Evolutionary conservation across 2,329 filamentous ascomycete species (phyloP).

Genomic region (Xylariales sp.): DNA sequence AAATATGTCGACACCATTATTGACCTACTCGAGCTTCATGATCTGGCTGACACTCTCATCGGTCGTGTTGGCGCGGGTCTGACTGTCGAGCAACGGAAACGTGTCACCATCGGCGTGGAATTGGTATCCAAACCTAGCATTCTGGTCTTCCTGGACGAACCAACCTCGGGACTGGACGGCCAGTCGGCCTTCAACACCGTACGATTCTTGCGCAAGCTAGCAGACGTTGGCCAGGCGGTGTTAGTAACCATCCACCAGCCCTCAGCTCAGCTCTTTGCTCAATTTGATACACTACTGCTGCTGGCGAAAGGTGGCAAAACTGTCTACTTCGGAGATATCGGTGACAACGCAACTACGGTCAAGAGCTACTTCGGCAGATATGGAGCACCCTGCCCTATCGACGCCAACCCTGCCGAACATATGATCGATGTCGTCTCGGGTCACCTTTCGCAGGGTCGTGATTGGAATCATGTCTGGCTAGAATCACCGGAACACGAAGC

Average conservation of each 20-base stretch:
- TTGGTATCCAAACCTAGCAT: conserved; percentile 54
- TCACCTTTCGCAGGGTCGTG: conserved; percentile 37
- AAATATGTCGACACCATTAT: conserved; percentile 76
- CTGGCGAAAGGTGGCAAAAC: conserved; percentile 62
- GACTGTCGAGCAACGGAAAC: conserved; percentile 49
- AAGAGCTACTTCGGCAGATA: conserved; percentile 62
- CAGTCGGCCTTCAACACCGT: conserved; percentile 63
- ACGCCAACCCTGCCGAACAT: conserved; percentile 70
- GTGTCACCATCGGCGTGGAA: conserved; percentile 57
- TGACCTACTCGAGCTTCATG: conserved; percentile 49
- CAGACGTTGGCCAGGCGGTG: conserved; percentile 61
- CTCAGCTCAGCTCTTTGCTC: conserved; percentile 59
- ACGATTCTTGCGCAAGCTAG: conserved; percentile 61
- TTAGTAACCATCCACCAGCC: conserved; percentile 69
- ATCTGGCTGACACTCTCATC: conserved; percentile 44
- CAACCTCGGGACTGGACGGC: conserved; percentile 62
- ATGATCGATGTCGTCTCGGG: conserved; percentile 62
- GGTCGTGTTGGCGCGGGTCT: conserved; percentile 46
- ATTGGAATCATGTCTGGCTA: conserved; percentile 69
- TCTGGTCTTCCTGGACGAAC: conserved; percentile 58
- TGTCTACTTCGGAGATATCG: conserved; percentile 64
- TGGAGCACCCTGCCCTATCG: conserved; percentile 56
- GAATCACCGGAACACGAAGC: conserved; percentile 49
- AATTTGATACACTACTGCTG: conserved; percentile 62
- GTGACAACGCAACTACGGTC: conserved; percentile 48